Percentiles rank a stretch among this genome's conserved stretches.
These are phyloP conservation scores for Solioccasus polychromus DNA, from an alignment of 768 basidiomycete genomes.

Conservation along the genomic window DNA sequence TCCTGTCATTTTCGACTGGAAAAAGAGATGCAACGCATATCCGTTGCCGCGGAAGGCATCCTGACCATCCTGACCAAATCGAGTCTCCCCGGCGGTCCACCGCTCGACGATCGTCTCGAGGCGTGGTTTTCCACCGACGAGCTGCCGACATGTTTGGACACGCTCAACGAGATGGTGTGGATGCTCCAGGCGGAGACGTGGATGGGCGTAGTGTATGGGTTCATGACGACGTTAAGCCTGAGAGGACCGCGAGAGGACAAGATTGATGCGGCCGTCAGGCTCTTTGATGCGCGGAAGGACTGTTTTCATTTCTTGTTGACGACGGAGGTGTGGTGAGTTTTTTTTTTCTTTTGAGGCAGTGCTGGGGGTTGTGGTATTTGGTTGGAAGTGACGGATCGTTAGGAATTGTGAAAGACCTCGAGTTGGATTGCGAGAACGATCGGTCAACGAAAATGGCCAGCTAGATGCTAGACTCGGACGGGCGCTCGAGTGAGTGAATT, in stretches of 20 bases:
- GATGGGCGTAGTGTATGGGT: not conserved
- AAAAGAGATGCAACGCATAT: conserved; percentile 11
- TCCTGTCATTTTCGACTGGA: conserved; percentile 13
- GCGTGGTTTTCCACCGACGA: conserved; percentile 12
- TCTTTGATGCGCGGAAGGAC: conserved; percentile 5
- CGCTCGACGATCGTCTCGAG: conserved; percentile 9
- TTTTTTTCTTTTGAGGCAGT: too few species aligned
- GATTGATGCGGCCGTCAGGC: conserved; percentile 1
- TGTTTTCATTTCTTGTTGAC: conserved; percentile 9
- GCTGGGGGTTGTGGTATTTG: too few species aligned
- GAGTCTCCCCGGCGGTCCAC: not conserved
- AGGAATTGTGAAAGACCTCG: conserved; percentile 8
- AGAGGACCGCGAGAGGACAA: conserved; percentile 2
- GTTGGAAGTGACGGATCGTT: not conserved
- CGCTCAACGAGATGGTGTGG: conserved; percentile 5
- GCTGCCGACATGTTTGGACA: conserved; percentile 1
- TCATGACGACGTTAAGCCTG: not conserved
- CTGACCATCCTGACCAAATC: not conserved
- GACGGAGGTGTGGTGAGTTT: conserved; percentile 8
- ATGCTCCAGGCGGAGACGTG: conserved; percentile 5
- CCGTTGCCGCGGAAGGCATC: conserved; percentile 1
- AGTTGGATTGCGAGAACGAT: too few species aligned
- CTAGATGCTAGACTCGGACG: too few species aligned
- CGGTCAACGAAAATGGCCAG: too few species aligned
- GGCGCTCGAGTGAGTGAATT: not conserved